Percentiles rank a stretch among this genome's conserved stretches.
Evolutionary conservation across 108 stramenopile genomes (phyloP).

Genomic region (Fistulifera pelliculosa): DNA sequence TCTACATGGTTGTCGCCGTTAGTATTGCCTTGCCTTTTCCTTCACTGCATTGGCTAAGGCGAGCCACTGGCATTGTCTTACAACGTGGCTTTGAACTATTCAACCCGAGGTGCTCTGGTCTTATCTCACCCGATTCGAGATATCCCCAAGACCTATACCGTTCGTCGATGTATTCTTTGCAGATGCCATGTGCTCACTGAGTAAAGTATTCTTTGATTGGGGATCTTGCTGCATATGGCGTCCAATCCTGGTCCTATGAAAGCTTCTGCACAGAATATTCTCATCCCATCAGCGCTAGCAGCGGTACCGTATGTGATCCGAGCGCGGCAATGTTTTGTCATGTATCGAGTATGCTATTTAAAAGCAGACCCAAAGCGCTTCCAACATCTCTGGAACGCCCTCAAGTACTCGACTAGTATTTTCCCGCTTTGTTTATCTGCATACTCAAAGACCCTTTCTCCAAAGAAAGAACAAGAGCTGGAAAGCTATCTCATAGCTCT

Average conservation of each 20-base stretch:
- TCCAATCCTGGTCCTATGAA: slow-evolving; percentile 68
- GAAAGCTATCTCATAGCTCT: slow-evolving; percentile 46
- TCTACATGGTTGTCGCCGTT: slow-evolving; percentile 47
- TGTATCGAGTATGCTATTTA: slow-evolving; percentile 59
- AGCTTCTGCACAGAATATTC: slow-evolving; percentile 47
- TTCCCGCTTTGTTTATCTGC: slow-evolving; percentile 70
- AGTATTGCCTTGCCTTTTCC: slow-evolving; percentile 48
- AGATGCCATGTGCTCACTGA: slow-evolving; percentile 75
- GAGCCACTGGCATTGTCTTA: slow-evolving; percentile 35
- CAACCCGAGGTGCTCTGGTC: slow-evolving; percentile 63
- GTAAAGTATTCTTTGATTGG: slow-evolving; percentile 87
- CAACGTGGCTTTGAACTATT: slow-evolving; percentile 60
- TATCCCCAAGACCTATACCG: slow-evolving; percentile 51
- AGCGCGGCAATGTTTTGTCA: slow-evolving; percentile 74
- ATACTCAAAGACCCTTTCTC: slow-evolving; percentile 58
- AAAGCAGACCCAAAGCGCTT: slow-evolving; percentile 59
- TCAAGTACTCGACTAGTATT: slow-evolving; percentile 72
- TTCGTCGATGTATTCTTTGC: slow-evolving; percentile 84
- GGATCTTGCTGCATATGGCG: slow-evolving; percentile 76
- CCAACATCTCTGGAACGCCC: slow-evolving; percentile 71
- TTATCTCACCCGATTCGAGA: slow-evolving; percentile 4
- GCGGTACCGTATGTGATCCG: slow-evolving; percentile 75
- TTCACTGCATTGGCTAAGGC: slow-evolving; percentile 56
- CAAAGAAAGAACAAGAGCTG: slow-evolving; percentile 26
- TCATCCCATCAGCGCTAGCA: slow-evolving; percentile 59